Conservation (phyloP, 2,329 filamentous ascomycete species). For the Cadophora sp. region DNA sequence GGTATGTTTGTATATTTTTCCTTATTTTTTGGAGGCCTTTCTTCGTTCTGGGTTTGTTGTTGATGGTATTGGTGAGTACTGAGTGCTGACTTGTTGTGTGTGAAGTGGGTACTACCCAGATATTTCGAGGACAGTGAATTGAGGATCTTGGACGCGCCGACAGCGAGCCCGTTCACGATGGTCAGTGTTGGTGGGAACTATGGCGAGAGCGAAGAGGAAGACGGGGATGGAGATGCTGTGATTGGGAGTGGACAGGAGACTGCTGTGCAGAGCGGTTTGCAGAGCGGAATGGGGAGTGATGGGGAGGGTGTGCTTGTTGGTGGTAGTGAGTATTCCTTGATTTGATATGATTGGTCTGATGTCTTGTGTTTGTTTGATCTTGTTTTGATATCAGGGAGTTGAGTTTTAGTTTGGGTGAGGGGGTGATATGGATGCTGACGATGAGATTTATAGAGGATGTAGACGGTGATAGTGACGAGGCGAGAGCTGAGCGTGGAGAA, state of each 20-base stretch:
- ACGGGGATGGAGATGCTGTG: background rate
- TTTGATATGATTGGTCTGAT: too few relatives aligned
- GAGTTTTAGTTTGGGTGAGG: background rate
- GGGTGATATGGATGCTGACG: background rate
- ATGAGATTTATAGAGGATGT: background rate
- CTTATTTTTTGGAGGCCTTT: too few relatives aligned
- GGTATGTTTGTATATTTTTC: background rate
- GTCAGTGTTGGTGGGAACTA: conserved; percentile 43
- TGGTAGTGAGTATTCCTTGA: background rate
- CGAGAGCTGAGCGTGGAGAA: conserved; percentile 40
- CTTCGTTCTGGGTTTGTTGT: too few relatives aligned
- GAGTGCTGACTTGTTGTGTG: background rate
- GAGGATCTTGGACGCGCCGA: conserved; percentile 65
- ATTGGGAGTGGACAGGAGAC: conserved; percentile 31
- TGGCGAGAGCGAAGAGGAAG: conserved; percentile 46
- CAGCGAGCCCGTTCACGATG: conserved; percentile 57
- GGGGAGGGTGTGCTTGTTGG: conserved; percentile 27
- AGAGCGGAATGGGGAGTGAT: conserved; percentile 27
- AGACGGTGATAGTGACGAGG: conserved; percentile 12
- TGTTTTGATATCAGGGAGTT: background rate
- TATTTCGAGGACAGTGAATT: conserved; percentile 42
- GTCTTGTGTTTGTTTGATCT: background rate
- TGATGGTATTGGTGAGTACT: background rate
- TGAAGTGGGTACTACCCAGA: conserved; percentile 49
- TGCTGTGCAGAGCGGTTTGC: conserved; percentile 29